Base-by-base conservation (phyloP, 208 protist genomes). In the Novymonas esmeraldas region DNA sequence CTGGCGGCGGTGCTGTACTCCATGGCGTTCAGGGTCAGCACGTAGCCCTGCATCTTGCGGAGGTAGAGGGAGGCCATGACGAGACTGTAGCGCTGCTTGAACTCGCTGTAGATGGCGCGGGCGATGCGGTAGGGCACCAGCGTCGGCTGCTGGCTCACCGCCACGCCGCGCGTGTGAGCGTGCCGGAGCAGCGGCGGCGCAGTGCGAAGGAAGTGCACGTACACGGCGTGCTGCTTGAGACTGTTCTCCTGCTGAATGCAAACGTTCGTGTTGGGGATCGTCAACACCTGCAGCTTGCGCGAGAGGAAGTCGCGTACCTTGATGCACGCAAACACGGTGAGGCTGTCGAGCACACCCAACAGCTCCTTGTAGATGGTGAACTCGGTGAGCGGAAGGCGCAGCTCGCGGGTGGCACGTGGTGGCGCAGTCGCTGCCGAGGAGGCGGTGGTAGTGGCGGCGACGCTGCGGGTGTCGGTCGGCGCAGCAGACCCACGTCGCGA, bases 201-300 rank as follows among this genome's bases (percentile, higher is more conserved):
- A 0, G 73, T 73, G 4, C 79, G 78, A 26, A 95, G 73, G 45
- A 95, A 93, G 56, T 91, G 81, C 31, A 93, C 83, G 65, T 82
- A 95, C 49, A 89, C 85, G 2, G 85, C 57, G 44, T 77, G 60
- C 38, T 78, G 80, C 71, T 85, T 86, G 22, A 95, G 64, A 2
- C 72, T 76, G 61, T 95, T 82, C 33, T 92, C 87, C 46, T 95
- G 90, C 61, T 92, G 90, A 33, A 95, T 92, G 51, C 76, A 92
- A 5, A 93, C 73, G 45, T 95, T 95, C 24, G 90, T 95, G 70
- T 93, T 90, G 42, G 71, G 75, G 13, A 79, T 64, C 11, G 76
- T 82, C 45, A 95, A 61, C 34, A 87, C 60, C 3, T 56, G 49
- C 50, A 95, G 70, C 73, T 93, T 93, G 48, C 83, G 81, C 2